These are phyloP conservation scores for Colletotrichum sp. DNA, from an alignment of 2,329 filamentous ascomycete species.

Conservation along the genomic window DNA sequence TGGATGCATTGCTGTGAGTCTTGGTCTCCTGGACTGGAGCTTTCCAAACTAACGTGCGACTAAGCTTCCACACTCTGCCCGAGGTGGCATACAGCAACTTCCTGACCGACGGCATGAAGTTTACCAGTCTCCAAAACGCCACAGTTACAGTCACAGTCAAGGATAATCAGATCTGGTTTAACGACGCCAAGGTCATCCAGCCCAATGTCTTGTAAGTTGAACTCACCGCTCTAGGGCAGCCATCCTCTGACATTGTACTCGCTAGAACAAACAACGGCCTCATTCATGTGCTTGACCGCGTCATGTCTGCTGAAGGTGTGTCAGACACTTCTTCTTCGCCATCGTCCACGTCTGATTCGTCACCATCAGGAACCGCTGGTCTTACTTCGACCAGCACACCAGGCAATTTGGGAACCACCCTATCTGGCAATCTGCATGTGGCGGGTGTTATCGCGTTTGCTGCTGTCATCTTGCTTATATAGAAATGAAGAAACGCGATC, in stretches of 20 bases:
- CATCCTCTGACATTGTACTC: not conserved
- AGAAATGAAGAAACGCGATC: not conserved
- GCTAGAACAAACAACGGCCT: conserved; percentile 28
- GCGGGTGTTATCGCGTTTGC: conserved; percentile 9
- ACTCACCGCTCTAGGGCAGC: not conserved
- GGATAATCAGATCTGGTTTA: conserved; percentile 26
- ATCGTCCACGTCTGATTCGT: not conserved
- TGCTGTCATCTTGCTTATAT: not conserved
- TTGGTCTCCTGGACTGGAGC: too few species aligned
- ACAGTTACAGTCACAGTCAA: conserved; percentile 25
- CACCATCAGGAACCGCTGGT: not conserved
- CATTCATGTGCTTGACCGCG: conserved; percentile 27
- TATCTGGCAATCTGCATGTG: not conserved
- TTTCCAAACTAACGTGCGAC: not conserved
- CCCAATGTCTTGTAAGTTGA: conserved; percentile 25
- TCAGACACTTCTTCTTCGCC: not conserved
- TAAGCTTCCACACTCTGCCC: conserved; percentile 24
- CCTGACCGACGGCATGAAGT: conserved; percentile 21
- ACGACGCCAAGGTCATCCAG: conserved; percentile 27
- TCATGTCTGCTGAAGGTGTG: conserved; percentile 20
- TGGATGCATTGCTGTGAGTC: conserved; percentile 23
- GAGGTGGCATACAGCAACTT: conserved; percentile 25
- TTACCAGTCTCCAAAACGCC: conserved; percentile 15
- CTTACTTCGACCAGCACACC: not conserved
- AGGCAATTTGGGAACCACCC: not conserved